These are phyloP conservation scores for Saccharum spontaneum DNA, from an alignment of 176 grass and related monocot species.

Conservation along the genomic window DNA sequence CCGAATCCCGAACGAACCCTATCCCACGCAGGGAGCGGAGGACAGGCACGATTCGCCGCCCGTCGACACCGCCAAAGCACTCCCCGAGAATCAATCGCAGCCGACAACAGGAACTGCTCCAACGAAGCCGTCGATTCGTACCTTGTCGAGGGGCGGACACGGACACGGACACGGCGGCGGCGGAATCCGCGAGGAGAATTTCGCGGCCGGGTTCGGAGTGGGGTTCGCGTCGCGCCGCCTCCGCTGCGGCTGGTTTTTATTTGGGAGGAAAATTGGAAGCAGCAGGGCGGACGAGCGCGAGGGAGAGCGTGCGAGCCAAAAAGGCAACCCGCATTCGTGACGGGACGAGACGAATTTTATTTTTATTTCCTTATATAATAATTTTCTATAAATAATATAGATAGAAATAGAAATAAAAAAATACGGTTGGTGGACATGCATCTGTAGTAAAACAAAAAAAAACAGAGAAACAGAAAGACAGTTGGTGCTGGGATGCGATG, in stretches of 20 bases:
- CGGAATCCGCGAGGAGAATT: background rate
- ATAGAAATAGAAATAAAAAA: too few species aligned
- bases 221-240: background rate
- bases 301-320: background rate
- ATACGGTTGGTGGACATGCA: background rate
- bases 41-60: background rate
- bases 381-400: too few species aligned
- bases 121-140: background rate
- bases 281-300: background rate
- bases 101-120: background rate
- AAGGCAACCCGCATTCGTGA: background rate
- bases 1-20: conserved; percentile 5
- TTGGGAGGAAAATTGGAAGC: background rate
- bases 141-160: conserved; percentile 2
- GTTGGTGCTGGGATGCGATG: background rate
- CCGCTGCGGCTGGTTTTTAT: conserved; percentile 1
- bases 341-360: background rate
- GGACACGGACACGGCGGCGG: background rate
- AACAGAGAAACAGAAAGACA: background rate
- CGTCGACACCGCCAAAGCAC: background rate
- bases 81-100: background rate
- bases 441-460: background rate
- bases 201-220: background rate
- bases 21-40: background rate
- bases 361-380: background rate